Conservation (phyloP, 1,284 basidiomycete species). For the Phylloboletellus chloephorus region DNA sequence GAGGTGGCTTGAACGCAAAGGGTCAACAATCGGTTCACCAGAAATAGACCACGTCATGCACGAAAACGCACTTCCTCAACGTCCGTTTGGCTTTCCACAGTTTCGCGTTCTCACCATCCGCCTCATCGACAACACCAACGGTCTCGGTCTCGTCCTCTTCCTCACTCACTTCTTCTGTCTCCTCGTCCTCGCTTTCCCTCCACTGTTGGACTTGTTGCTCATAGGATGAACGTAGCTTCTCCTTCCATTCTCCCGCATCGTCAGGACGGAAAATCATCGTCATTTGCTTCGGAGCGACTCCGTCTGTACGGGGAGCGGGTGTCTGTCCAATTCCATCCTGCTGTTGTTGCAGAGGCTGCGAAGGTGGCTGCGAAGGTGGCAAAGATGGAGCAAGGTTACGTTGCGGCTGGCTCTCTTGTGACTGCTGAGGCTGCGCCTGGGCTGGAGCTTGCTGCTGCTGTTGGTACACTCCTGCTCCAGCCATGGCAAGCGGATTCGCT, state of each 20-base stretch:
- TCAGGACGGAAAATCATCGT: constrained; percentile 88
- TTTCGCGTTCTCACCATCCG: constrained; percentile 64
- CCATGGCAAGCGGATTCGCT: constrained; percentile 38
- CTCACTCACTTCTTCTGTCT: constrained; percentile 57
- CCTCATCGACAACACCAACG: constrained; percentile 59
- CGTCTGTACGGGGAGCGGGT: constrained; percentile 19
- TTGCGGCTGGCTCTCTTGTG: constrained; percentile 24
- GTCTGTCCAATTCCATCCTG: constrained; percentile 16
- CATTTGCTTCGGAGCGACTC: constrained; percentile 39
- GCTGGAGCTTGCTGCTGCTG: constrained; percentile 32
- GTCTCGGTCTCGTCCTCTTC: constrained; percentile 50
- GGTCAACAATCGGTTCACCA: constrained; percentile 9
- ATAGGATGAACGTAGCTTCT: constrained; percentile 60
- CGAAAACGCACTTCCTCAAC: constrained; percentile 71
- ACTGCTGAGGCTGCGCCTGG: constrained; percentile 19
- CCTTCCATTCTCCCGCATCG: constrained; percentile 78
- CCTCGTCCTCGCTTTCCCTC: constrained; percentile 43
- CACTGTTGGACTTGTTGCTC: constrained; percentile 48
- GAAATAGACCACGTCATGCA: background rate
- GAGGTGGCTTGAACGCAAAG: constrained; percentile 63
- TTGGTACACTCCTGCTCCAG: constrained; percentile 39
- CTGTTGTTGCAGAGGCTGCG: constrained; percentile 31
- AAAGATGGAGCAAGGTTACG: constrained; percentile 19
- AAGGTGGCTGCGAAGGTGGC: constrained; percentile 21
- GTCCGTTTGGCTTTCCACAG: constrained; percentile 82